Evolutionary conservation across 1,284 basidiomycete genomes (phyloP), one percentile per base, ranked within the genome.

Genomic region (Trametes versicolor): DNA sequence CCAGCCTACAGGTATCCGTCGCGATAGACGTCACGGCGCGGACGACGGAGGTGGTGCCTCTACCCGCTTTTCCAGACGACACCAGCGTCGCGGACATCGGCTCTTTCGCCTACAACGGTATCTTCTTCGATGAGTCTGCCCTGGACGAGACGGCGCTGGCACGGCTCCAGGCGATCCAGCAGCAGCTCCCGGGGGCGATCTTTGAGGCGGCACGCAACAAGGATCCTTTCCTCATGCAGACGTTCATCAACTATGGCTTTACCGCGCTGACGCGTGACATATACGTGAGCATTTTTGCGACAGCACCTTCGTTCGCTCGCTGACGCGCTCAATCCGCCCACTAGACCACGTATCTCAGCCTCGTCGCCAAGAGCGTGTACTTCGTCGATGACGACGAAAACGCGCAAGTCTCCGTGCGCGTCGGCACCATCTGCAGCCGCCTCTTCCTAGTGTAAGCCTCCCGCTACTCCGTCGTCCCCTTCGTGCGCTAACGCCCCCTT

Each of bases 151-250:
- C 75, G 54, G 68, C 74, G 36, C 56, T 72, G 23, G 77, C 72
- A 1, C 74, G 84, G 51, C 73, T 78, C 64, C 74, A 75, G 51
- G 82, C 83, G 15, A 82, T 81, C 5, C 79, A 77, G 55, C 70
- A 85, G 54, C 80, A 82, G 68, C 76, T 87, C 57, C 83, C 85
- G 6, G 81, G 84, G 13, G 82, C 85, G 7, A 79, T 87, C 13
- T 82, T 81, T 60, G 83, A 85, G 72, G 77, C 78, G 10, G 83
- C 84, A 0, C 67, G 77, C 19, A 72, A 77, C 53, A 80, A 77
- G 32, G 64, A 76, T 2, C 73, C 71, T 25, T 82, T 83, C 2
- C 70, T 84, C 13, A 49, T 66, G 4, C 80, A 72, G 6, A 79
- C 78, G 21, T 85, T 86, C 61, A 64, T 69, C n/a, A 70, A 73